Percentiles rank a stretch among this genome's conserved stretches.
Evolutionary conservation across 208 protist species (phyloP).

Genomic region (Leishmania guyanensis): DNA sequence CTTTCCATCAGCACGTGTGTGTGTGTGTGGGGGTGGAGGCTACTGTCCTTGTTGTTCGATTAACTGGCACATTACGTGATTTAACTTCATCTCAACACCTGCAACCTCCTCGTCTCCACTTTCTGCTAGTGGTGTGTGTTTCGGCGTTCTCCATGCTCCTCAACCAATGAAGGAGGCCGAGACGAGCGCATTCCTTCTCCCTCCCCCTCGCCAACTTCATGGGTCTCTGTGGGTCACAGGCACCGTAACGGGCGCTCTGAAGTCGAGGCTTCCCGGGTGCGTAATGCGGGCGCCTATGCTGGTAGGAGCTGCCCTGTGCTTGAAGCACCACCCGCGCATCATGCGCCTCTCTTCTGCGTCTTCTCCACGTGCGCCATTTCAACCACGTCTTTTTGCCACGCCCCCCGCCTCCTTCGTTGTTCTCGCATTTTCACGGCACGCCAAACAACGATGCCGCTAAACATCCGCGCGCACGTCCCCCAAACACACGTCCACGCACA

Average conservation of each 20-base stretch:
- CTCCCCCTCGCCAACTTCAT: not conserved
- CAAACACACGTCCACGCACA: not conserved
- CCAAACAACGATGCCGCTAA: too few relatives aligned
- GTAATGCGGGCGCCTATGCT: not conserved
- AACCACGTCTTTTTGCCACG: too few relatives aligned
- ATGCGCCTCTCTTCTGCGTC: not conserved
- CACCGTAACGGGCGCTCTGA: too few relatives aligned
- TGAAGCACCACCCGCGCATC: not conserved
- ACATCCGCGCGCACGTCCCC: not conserved
- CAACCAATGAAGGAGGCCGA: not conserved
- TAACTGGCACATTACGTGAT: not conserved
- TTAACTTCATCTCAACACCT: not conserved
- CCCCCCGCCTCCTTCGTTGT: not conserved
- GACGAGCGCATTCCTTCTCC: not conserved
- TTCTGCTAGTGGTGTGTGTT: not conserved
- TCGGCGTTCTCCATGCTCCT: not conserved
- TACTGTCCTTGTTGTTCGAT: constrained; percentile 15
- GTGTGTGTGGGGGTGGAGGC: not conserved
- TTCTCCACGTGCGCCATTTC: not conserved
- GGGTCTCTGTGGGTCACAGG: not conserved
- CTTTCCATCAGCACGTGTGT: not conserved
- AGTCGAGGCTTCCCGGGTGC: not conserved
- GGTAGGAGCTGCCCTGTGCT: not conserved
- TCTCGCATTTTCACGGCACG: not conserved
- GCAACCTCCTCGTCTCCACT: not conserved